Base-by-base conservation (phyloP, 371 early-diverging fungal species). In the Mucor sp. region DNA sequence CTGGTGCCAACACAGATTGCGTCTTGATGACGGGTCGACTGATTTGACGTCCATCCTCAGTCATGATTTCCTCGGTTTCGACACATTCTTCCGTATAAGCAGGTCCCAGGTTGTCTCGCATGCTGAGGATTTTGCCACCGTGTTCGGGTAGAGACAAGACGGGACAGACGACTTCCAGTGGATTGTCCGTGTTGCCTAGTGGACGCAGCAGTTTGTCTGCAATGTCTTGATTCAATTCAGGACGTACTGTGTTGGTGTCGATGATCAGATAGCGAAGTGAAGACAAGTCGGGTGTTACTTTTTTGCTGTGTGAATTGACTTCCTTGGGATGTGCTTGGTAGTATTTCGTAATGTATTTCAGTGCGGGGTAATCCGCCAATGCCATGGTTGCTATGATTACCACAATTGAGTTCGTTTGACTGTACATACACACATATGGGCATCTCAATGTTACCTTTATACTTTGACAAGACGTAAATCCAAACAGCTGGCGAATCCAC, bases 401-500 rank as follows among this genome's bases (percentile, higher is more conserved):
- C 37, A 12, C 6, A 9, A 9, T 6, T 15, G 5, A 17, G 41
- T 33, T 25, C 15, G 0, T 12, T 50, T 53, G 25, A 14, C 6
- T 15, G 53, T 53, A 4, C 12, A 4, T 11, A 27, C 12, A 4
- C 14, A 27, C 15, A 25, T 48, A 8, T 8, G 17, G 2, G 12
- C 9, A 12, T 35, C 37, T 35, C 3, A n/a, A 27, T 21, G 37
- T 61, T 80, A 80, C 81, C 78, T 72, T 75, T 66, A 30, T 80
- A 90, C 62, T 85, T 89, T 21, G 91, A 84, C 27, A 94, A 68
- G 12, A 89, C 80, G 65, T 87, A 83, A 12, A 90, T 79, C 88
- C 92, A 95, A 6, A 89, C 84, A 19, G 90, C 88, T 3, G 92
- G 89, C 1, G 84, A 74, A 19, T 89, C 90, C 35, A 89, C 77